phyloP scores from a whole-genome alignment of 176 grass and related monocot species.

The Oropetium thomaeum region DNA sequence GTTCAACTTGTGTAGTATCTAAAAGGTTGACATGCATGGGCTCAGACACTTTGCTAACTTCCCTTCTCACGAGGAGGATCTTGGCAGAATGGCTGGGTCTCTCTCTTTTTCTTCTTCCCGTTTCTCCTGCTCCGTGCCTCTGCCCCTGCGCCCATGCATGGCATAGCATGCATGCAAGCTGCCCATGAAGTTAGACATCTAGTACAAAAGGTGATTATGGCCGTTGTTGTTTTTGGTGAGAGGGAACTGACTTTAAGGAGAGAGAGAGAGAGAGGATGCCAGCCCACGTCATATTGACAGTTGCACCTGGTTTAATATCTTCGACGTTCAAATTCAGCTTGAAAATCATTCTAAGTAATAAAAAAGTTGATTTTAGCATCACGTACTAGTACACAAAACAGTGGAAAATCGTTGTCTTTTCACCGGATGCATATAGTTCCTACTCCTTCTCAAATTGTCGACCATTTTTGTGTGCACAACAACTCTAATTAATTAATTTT shows the following conservation, averaged over 20 bases:
- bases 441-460: no score
- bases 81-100: neutral
- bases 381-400: neutral
- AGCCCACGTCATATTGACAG: no score
- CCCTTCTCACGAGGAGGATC: conserved; percentile 28
- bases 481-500: no score
- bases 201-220: neutral
- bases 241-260: conserved; percentile 11
- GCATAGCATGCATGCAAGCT: conserved; percentile 11
- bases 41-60: conserved; percentile 2
- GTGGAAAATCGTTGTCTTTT: neutral
- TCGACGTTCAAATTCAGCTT: neutral
- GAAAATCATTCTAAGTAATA: neutral
- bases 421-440: no score
- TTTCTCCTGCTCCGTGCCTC: neutral
- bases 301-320: no score
- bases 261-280: neutral
- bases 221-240: conserved; percentile 8
- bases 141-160: conserved; percentile 7
- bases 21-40: conserved; percentile 34
- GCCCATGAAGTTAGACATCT: conserved; percentile 3
- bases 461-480: no score
- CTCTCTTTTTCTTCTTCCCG: neutral
- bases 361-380: neutral
- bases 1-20: conserved; percentile 2